Evolutionary conservation across 495 filamentous ascomycete species (phyloP).

Genomic region (Penicillium pulvis): DNA sequence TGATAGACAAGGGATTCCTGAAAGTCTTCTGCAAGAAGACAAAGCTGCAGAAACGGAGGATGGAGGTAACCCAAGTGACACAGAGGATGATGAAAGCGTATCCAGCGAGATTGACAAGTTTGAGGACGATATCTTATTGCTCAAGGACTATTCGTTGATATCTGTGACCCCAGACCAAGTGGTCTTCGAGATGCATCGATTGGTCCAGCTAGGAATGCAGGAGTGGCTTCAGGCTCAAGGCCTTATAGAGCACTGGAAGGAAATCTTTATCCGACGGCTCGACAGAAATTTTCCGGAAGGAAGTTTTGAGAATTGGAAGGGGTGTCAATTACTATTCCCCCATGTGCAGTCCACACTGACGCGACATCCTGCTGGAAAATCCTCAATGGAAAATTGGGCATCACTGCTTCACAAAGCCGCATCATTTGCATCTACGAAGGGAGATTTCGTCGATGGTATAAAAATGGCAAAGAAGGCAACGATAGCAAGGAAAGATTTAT

Average conservation of each 20-base stretch:
- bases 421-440: background rate
- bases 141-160: no score
- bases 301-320: no score
- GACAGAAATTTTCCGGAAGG: no score
- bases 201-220: no score
- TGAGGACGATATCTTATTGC: no score
- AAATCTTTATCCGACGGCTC: no score
- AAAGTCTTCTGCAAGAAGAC: slow-evolving; percentile 19
- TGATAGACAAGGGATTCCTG: slow-evolving; percentile 33
- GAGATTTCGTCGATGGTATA: slow-evolving; percentile 1
- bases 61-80: slow-evolving; percentile 5
- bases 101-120: background rate
- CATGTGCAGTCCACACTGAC: background rate
- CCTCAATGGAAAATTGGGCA: background rate
- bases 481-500: slow-evolving; percentile 4
- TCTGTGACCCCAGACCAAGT: background rate
- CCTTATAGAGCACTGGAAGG: no score
- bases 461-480: slow-evolving; percentile 6
- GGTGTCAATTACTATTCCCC: no score
- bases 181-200: no score
- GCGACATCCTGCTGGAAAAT: background rate
- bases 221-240: no score
- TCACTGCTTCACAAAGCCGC: slow-evolving; percentile 4
- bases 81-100: slow-evolving; percentile 71
- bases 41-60: slow-evolving; percentile 3